Base-by-base conservation (phyloP, 108 stramenopile species). In the Cyclotella atomus region DNA sequence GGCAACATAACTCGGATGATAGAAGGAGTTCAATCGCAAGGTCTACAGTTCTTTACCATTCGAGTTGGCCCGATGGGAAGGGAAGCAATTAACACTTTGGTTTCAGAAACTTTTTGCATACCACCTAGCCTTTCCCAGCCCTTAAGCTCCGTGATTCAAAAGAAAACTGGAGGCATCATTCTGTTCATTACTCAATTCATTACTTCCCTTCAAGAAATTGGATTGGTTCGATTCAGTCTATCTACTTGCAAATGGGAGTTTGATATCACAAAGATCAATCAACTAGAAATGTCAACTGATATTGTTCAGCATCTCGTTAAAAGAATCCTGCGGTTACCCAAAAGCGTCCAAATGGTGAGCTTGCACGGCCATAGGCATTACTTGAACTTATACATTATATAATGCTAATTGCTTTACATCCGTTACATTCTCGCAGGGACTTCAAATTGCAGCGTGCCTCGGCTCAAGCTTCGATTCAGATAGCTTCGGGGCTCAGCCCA, bases 371-470 rank as follows among this genome's bases (percentile, higher is more conserved):
- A n/a, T n/a, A n/a, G n/a, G n/a, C n/a, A n/a, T n/a, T n/a, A n/a
- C n/a, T n/a, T n/a, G n/a, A n/a, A n/a, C n/a, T n/a, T n/a, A n/a
- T n/a, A n/a, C n/a, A n/a, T n/a, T n/a, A n/a, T n/a, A n/a, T n/a
- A n/a, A n/a, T n/a, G n/a, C n/a, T n/a, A n/a, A n/a, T n/a, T n/a
- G n/a, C n/a, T n/a, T n/a, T n/a, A n/a, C n/a, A n/a, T n/a, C n/a
- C n/a, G n/a, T n/a, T n/a, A n/a, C n/a, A n/a, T n/a, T n/a, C n/a
- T n/a, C n/a, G n/a, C n/a, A n/a, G n/a, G 54, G 59, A 15, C 52
- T 76, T 2, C 35, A 62, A 43, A 41, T 71, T n/a, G 76, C 76
- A 20, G 59, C 76, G 17, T 71, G 69, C 16, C 68, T 76, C 33
- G 76, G 76, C 20, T 62, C 38, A 30, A 16, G 24, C 4, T 76